These are phyloP conservation scores for Mortierella sp. DNA, from an alignment of 371 early-diverging fungal genomes.

Conservation along the genomic window DNA sequence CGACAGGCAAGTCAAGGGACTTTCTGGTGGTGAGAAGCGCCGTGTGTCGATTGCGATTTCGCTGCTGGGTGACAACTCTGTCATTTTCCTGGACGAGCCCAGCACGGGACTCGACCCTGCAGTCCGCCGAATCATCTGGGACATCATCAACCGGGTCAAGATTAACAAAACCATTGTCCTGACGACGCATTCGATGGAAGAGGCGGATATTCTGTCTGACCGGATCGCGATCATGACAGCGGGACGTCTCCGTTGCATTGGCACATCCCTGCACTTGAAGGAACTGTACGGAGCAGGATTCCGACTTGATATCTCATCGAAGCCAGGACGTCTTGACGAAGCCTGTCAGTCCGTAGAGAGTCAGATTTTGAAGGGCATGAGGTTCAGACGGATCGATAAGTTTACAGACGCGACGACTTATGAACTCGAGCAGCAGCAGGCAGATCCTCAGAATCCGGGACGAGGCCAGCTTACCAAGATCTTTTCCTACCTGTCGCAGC, in stretches of 20 bases:
- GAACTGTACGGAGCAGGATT: conserved; percentile 78
- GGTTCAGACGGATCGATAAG: conserved; percentile 47
- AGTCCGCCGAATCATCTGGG: conserved; percentile 77
- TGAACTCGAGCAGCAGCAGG: conserved; percentile 58
- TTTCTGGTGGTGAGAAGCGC: conserved; percentile 68
- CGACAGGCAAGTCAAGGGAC: conserved; percentile 64
- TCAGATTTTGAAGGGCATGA: conserved; percentile 17
- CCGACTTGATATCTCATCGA: conserved; percentile 59
- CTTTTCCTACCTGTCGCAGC: conserved; percentile 28
- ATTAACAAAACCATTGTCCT: conserved; percentile 69
- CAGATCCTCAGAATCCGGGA: conserved; percentile 25
- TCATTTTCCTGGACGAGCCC: conserved; percentile 69
- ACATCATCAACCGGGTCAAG: conserved; percentile 69
- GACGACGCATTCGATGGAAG: conserved; percentile 82
- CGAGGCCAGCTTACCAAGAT: conserved; percentile 53
- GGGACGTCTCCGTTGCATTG: conserved; percentile 73
- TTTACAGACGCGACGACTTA: conserved; percentile 62
- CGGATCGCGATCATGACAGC: conserved; percentile 76
- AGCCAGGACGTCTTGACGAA: conserved; percentile 38
- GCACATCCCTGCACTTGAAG: conserved; percentile 68
- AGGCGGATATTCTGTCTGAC: conserved; percentile 72
- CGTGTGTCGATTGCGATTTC: conserved; percentile 65
- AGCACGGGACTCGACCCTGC: conserved; percentile 75
- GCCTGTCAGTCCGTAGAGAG: conserved; percentile 50
- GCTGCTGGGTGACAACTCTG: conserved; percentile 58